A percentile compares a stretch with the other conserved stretches of the same genome.
Conservation (phyloP, 2,329 filamentous ascomycete genomes). For the Monascus ruber region DNA sequence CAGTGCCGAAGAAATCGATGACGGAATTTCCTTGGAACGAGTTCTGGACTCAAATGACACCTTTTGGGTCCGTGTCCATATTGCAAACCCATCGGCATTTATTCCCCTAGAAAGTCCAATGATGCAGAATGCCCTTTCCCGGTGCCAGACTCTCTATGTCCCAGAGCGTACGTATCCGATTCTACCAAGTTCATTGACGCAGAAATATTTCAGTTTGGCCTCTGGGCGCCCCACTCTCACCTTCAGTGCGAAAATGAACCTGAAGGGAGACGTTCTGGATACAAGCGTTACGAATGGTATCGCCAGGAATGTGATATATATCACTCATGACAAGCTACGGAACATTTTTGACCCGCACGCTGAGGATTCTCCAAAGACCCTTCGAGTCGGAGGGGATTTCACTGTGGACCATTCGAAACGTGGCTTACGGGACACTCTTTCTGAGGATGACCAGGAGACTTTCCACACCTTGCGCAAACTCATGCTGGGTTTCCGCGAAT, state of each 20-base stretch:
- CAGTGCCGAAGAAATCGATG: constrained; percentile 49
- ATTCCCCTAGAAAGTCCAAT: constrained; percentile 41
- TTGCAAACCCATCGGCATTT: constrained; percentile 55
- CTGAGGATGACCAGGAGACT: constrained; percentile 21
- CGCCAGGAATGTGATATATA: constrained; percentile 42
- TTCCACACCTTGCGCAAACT: constrained; percentile 26
- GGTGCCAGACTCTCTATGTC: constrained; percentile 42
- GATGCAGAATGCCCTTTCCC: constrained; percentile 43
- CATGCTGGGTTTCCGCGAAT: constrained; percentile 27
- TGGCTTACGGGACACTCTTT: constrained; percentile 15
- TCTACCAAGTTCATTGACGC: constrained; percentile 40
- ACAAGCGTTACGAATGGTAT: constrained; percentile 43
- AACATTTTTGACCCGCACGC: constrained; percentile 23
- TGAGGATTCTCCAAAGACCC: constrained; percentile 13
- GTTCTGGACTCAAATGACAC: constrained; percentile 32
- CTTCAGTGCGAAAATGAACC: constrained; percentile 46
- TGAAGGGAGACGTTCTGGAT: constrained; percentile 42
- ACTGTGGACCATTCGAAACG: not conserved
- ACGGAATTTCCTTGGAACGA: constrained; percentile 48
- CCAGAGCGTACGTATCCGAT: constrained; percentile 47
- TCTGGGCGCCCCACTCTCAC: constrained; percentile 47
- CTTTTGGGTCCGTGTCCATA: constrained; percentile 51
- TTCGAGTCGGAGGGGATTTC: constrained; percentile 4
- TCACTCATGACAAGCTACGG: constrained; percentile 37
- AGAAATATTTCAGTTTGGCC: constrained; percentile 43